A percentile compares a stretch with the other conserved stretches of the same genome.
phyloP scores from a whole-genome alignment of 345 rosid species.

The Citrus maxima region DNA sequence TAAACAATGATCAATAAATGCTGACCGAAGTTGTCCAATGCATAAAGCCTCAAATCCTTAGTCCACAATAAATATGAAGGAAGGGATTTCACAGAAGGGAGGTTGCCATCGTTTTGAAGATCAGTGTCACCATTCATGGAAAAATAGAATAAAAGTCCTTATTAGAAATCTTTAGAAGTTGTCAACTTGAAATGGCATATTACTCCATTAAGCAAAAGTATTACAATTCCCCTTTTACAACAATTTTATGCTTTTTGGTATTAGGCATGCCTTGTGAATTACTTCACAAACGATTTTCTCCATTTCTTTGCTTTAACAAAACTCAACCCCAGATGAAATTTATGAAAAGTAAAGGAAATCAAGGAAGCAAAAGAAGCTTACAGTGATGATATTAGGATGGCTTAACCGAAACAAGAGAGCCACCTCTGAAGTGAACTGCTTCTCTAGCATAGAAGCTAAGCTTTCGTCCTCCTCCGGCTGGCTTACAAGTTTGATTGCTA shows the following conservation, averaged over 20 bases:
- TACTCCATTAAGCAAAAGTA: conserved; percentile 7
- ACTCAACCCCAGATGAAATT: background rate
- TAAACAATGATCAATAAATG: conserved; percentile 25
- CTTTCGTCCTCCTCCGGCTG: conserved; percentile 74
- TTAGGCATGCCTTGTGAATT: conserved; percentile 1
- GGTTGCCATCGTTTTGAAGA: background rate
- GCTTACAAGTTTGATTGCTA: conserved; percentile 71
- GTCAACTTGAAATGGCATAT: conserved; percentile 10
- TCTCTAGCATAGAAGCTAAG: conserved; percentile 57
- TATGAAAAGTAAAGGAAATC: background rate
- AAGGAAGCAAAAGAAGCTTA: conserved; percentile 26
- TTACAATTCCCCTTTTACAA: conserved; percentile 5
- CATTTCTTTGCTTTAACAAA: conserved; percentile 9
- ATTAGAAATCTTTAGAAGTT: background rate
- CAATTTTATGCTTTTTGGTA: conserved; percentile 1
- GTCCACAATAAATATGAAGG: conserved; percentile 8
- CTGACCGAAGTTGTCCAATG: conserved; percentile 24
- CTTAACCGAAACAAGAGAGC: conserved; percentile 53
- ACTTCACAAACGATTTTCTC: background rate
- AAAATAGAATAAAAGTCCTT: background rate
- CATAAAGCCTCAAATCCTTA: background rate
- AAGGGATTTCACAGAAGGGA: background rate
- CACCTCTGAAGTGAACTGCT: conserved; percentile 73
- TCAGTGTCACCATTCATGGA: background rate
- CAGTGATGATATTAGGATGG: conserved; percentile 69